Conservation (phyloP, 768 basidiomycete genomes). For the Trametes cingulata region DNA sequence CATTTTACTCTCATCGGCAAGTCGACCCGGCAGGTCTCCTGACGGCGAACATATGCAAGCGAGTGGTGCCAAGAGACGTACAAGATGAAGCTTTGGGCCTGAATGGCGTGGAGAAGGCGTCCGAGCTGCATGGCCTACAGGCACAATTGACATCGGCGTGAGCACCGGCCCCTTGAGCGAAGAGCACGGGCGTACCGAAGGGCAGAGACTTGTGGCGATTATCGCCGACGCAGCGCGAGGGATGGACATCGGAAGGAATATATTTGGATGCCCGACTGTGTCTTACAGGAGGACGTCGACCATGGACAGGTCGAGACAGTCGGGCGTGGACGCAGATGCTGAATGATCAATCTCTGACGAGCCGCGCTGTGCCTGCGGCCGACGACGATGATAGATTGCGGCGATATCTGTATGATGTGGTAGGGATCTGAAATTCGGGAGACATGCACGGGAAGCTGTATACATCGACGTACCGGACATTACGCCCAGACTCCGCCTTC, state of each 20-base stretch:
- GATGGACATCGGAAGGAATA: not conserved
- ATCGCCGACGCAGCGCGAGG: slow-evolving; percentile 4
- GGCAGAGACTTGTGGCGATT: not conserved
- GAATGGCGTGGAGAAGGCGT: no score
- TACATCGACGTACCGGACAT: no score
- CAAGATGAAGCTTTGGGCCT: no score
- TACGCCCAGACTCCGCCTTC: no score
- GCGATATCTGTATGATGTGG: not conserved
- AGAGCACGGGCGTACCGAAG: not conserved
- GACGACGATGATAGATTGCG: not conserved
- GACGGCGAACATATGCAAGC: no score
- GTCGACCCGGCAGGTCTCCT: no score
- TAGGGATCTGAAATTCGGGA: not conserved
- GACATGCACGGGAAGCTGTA: not conserved
- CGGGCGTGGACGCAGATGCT: not conserved
- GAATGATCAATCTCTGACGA: not conserved
- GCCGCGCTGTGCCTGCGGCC: slow-evolving; percentile 7
- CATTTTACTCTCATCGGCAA: no score
- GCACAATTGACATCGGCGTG: not conserved
- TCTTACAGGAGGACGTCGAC: not conserved
- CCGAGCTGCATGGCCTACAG: not conserved
- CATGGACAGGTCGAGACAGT: not conserved
- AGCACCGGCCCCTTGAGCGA: not conserved
- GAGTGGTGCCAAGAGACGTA: no score
- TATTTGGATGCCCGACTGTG: not conserved